These are phyloP conservation scores for Neurospora intermedia DNA, from an alignment of 495 filamentous ascomycete species.

Conservation along the genomic window DNA sequence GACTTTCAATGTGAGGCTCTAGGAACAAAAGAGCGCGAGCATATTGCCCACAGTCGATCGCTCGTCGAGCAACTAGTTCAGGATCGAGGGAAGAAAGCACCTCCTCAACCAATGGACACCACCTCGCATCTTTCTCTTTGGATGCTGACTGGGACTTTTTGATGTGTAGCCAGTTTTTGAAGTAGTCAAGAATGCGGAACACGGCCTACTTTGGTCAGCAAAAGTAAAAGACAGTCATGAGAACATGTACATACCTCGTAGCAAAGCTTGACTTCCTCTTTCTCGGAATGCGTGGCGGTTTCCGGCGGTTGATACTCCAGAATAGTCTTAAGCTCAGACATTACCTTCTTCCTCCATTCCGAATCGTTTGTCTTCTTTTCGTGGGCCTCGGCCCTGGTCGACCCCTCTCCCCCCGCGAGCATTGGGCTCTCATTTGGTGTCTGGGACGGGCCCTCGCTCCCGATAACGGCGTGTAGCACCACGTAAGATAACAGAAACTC, in stretches of 20 bases:
- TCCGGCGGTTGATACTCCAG: conserved; percentile 49
- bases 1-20: conserved; percentile 73
- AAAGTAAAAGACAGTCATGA: neutral
- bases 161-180: conserved; percentile 78
- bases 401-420: neutral
- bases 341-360: conserved; percentile 53
- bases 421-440: neutral
- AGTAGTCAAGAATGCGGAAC: conserved; percentile 84
- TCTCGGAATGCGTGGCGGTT: conserved; percentile 40
- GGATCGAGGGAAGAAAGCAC: conserved; percentile 62
- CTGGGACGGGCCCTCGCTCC: conserved; percentile 20
- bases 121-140: conserved; percentile 23
- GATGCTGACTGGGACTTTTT: conserved; percentile 31
- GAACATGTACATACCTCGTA: conserved; percentile 54
- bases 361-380: conserved; percentile 36
- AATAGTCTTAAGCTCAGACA: conserved; percentile 59
- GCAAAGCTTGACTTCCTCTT: conserved; percentile 64
- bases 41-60: conserved; percentile 85
- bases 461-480: conserved; percentile 64
- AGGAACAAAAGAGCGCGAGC: conserved; percentile 86
- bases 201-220: conserved; percentile 48
- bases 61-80: conserved; percentile 72
- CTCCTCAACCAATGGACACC: conserved; percentile 26
- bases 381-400: neutral
- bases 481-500: conserved; percentile 81